Evolutionary conservation across 345 rosid genomes (phyloP).

Genomic region (Brassica juncea): DNA sequence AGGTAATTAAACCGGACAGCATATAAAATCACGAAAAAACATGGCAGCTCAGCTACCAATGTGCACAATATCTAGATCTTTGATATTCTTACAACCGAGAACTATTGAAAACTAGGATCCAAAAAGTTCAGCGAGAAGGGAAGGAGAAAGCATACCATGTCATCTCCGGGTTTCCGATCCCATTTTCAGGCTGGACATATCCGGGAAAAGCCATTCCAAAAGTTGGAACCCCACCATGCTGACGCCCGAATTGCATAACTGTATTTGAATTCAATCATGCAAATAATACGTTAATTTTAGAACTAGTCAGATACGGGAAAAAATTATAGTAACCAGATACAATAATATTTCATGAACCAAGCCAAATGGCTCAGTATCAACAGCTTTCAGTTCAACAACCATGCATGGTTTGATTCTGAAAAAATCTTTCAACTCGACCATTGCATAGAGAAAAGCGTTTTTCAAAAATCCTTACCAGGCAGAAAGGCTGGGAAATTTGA

Average conservation of each 20-base stretch:
- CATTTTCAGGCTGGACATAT: constrained; percentile 63
- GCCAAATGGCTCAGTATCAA: not conserved
- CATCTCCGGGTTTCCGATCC: constrained; percentile 90
- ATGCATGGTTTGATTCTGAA: not conserved
- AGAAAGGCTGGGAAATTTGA: constrained; percentile 81
- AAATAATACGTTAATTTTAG: not conserved
- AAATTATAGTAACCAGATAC: constrained; percentile 2
- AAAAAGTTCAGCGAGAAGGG: constrained; percentile 12
- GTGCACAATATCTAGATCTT: constrained; percentile 1
- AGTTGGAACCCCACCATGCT: constrained; percentile 96
- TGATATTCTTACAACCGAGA: constrained; percentile 7
- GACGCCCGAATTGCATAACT: constrained; percentile 91
- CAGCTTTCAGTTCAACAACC: constrained; percentile 17
- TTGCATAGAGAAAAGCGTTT: constrained; percentile 1
- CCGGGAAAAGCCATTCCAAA: constrained; percentile 97
- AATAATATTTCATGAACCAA: not conserved
- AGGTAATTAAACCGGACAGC: not conserved
- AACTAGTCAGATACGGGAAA: not conserved
- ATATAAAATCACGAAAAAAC: not conserved
- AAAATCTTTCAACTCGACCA: not conserved
- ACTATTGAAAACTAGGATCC: constrained; percentile 15
- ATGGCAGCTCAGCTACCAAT: not conserved
- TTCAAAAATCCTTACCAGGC: constrained; percentile 57
- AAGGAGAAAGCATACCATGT: constrained; percentile 64
- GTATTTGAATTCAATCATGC: constrained; percentile 13